Evolutionary conservation across 2,329 filamentous ascomycete genomes (phyloP), one percentile per base, ranked within the genome.

Genomic region (Curvularia spicifera): DNA sequence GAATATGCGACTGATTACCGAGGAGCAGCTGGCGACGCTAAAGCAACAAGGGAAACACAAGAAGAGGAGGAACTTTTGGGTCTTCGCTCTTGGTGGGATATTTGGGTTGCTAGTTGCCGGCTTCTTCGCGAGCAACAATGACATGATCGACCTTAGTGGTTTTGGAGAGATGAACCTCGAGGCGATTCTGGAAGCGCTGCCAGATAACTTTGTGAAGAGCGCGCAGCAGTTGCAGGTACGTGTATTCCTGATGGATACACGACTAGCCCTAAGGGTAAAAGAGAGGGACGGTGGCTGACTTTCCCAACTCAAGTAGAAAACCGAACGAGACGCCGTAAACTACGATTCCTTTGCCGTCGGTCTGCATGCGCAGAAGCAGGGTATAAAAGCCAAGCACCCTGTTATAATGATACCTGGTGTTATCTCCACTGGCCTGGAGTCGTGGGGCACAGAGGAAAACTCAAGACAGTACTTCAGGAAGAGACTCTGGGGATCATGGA

Each of bases 321-420:
- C 90, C 70, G 93, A 98, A 78, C 89, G 91, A 65, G 92, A 96
- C 67, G 86, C 91, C 43, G 89, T 96, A 64, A 90, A 90, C 70
- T 97, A 97, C 78, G 95, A 99, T 80, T 91, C 93, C 5, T 99
- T 99, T 73, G 87, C 93, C 0, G 91, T 98, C 46, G 96, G 95
- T 5, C 80, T 95, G 29, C 91, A 96, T 70, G 89, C 93, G 20
- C 88, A 88, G 39, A 81, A 88, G 4, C 90, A 97, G 75, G 96
- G 96, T 1, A 83, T 98, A 18, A 77, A 84, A 47, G 94, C 91
- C 15, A 85, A 91, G 58, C 93, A 97, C 69, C 92, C 95, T 1
- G 89, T 99, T 61, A 91, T 99, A 63, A 98, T 99, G 94, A 88
- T 99, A 9, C 95, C 95, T 0, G 95, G 95, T 4, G 95, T 99